phyloP scores from a whole-genome alignment of 805 yeast genomes.

The Cyberlindnera galapagoensis region DNA sequence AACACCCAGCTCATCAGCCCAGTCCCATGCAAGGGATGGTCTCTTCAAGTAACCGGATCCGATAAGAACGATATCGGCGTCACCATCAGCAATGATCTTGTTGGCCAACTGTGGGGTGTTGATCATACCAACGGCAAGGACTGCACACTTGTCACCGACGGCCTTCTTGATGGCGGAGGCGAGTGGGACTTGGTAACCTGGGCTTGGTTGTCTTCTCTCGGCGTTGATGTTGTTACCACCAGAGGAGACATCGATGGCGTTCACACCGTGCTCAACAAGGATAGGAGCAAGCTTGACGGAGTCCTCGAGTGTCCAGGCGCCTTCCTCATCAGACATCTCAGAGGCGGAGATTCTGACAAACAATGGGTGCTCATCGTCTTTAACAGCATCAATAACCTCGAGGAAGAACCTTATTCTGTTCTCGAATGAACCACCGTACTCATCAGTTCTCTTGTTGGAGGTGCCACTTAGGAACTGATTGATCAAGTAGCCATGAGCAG shows the following conservation, averaged over 20 bases:
- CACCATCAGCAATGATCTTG: conserved; percentile 33
- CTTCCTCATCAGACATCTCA: conserved; percentile 11
- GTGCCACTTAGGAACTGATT: conserved; percentile 40
- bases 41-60: conserved; percentile 41
- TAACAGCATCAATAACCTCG: conserved; percentile 41
- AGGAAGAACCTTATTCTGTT: conserved; percentile 44
- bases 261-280: conserved; percentile 38
- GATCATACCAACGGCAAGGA: conserved; percentile 45
- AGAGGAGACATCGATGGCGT: conserved; percentile 43
- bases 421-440: conserved; percentile 56
- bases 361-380: conserved; percentile 31
- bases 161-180: conserved; percentile 23
- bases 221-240: conserved; percentile 33
- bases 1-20: conserved; percentile 45
- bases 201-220: conserved; percentile 1
- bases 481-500: conserved; percentile 49
- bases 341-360: conserved; percentile 24
- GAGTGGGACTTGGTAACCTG: conserved; percentile 10
- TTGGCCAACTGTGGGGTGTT: conserved; percentile 31
- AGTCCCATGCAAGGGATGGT: conserved; percentile 43
- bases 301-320: conserved; percentile 13
- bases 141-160: conserved; percentile 39
- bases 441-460: conserved; percentile 47
- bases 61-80: conserved; percentile 41
- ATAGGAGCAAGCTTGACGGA: conserved; percentile 30